Conservation (phyloP, 257 asterid species). For the Buddleja alternifolia region DNA sequence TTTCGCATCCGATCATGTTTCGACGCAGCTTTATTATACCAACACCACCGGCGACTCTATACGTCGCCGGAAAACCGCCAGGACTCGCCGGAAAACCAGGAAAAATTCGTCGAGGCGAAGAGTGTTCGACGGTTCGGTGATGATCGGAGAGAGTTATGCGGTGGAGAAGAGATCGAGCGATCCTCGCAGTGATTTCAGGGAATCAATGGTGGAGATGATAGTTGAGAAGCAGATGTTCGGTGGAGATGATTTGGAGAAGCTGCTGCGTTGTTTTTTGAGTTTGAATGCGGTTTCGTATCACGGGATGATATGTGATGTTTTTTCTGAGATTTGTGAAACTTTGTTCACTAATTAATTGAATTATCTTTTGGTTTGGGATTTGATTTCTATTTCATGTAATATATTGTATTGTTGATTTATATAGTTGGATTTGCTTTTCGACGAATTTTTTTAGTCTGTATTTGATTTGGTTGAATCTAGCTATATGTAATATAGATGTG, state of each 20-base stretch:
- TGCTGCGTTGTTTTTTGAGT: conserved; percentile 55
- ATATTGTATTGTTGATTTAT: neutral
- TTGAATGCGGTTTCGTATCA: conserved; percentile 60
- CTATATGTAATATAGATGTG: no score
- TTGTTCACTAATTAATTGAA: conserved; percentile 49
- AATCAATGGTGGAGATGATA: conserved; percentile 88
- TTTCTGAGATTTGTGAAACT: conserved; percentile 66
- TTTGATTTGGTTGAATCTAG: no score
- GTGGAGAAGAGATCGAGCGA: conserved; percentile 72
- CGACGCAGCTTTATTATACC: conserved; percentile 29
- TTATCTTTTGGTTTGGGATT: neutral
- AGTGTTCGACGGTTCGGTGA: neutral
- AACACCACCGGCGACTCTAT: neutral
- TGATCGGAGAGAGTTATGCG: conserved; percentile 50
- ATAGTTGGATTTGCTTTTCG: no score
- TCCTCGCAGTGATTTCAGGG: conserved; percentile 68
- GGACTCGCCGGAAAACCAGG: conserved; percentile 12
- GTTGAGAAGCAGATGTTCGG: conserved; percentile 66
- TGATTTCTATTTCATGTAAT: neutral
- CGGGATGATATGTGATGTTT: conserved; percentile 54
- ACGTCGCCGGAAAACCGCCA: conserved; percentile 8
- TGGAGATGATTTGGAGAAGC: conserved; percentile 57
- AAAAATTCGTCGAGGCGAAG: conserved; percentile 20
- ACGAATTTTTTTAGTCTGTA: no score
- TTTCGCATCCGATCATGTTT: conserved; percentile 15